Base-by-base conservation (phyloP, 2,329 filamentous ascomycete species). In the Tolypocladium paradoxum region DNA sequence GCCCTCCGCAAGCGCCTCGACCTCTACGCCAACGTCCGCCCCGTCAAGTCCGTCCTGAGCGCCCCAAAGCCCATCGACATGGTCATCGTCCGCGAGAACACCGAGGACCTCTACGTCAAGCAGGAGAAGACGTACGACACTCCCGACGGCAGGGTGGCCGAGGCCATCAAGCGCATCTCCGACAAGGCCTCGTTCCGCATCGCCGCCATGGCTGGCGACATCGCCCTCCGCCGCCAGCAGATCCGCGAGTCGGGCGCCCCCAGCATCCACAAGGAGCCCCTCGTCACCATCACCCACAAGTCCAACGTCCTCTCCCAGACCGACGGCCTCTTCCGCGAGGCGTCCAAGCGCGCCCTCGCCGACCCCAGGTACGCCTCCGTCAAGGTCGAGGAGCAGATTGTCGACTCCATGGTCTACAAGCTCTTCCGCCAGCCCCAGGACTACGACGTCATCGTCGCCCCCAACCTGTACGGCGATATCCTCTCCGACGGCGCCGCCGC, bases 351-450 rank as follows among this genome's bases (percentile, higher is more conserved):
- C 33, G 89, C 88, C 4, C 83, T 97, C 9, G 78, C 83, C 31
- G 76, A 78, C 50, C 61, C 79, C 14, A 78, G 75, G 60, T 96
- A 88, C 75, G 71, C 61, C 56, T 72, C 70, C 50, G 75, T 95
- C 52, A 73, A 74, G 43, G 78, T 96, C 52, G 93, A 97, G 73
- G 93, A 97, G 78, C 93, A 99, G 76, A 99, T 99, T 62, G 92
- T 99, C 58, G 93, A 99, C 74, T 92, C 87, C 57, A 99, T 99
- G 93, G 90, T 97, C 54, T 97, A 97, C 83, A 97, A 97, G 78
- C 87, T 99, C 54, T 97, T 97, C 84, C 89, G 92, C 57, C 90
- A 97, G 73, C 93, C 93, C 45, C 81, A 86, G 65, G 87, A 86
- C 66, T 99, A 97, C 82, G 93, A 99, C 70, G 92, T 97, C 60